Evolutionary conservation across 129 eudicot genomes (phyloP).

Genomic region (Kitagawia praeruptora): DNA sequence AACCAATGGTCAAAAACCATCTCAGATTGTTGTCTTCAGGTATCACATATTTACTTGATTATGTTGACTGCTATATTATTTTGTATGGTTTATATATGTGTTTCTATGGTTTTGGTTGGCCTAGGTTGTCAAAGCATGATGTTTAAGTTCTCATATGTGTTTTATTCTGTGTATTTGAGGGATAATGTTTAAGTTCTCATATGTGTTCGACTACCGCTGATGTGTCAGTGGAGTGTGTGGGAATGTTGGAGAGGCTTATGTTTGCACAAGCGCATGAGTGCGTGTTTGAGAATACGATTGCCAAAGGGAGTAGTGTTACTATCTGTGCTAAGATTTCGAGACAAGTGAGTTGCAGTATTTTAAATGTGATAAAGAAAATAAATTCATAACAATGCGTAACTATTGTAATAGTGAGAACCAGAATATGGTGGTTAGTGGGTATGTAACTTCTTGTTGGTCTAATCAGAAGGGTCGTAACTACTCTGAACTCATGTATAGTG

Average conservation of each 20-base stretch:
- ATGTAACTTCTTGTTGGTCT: neutral
- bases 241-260: conserved; percentile 98
- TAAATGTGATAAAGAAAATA: neutral
- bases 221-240: too few species aligned
- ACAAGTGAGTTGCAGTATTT: conserved; percentile 43
- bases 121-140: too few species aligned
- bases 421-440: neutral
- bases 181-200: too few species aligned
- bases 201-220: conserved; percentile 57
- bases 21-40: too few species aligned
- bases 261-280: conserved; percentile 98
- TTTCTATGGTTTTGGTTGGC: too few species aligned
- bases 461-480: neutral
- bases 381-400: neutral
- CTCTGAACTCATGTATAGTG: neutral
- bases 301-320: conserved; percentile 82
- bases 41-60: too few species aligned
- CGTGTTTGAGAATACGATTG: conserved; percentile 86
- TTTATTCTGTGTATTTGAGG: too few species aligned
- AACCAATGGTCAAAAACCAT: too few species aligned
- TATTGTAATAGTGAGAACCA: neutral
- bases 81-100: too few species aligned
- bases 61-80: too few species aligned
- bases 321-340: conserved; percentile 84
- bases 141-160: too few species aligned